A percentile compares a stretch with the other conserved stretches of the same genome.
Conservation (phyloP, 2,329 filamentous ascomycete species). For the Claviceps lovelessii region DNA sequence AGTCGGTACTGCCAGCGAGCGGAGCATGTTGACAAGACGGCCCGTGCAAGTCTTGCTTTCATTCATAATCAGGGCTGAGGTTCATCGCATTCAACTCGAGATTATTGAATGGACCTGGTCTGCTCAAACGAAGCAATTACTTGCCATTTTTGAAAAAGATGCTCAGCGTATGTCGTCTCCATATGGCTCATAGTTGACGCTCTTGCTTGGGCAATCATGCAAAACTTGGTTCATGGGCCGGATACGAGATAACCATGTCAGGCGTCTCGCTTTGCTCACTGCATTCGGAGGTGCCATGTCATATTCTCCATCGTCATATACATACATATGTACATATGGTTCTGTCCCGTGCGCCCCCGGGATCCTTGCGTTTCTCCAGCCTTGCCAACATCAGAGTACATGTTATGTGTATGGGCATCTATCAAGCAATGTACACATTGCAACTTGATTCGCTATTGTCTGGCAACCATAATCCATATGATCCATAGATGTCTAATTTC, state of each 20-base stretch:
- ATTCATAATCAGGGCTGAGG: background rate
- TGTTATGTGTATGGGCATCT: background rate
- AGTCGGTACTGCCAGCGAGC: background rate
- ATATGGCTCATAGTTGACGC: background rate
- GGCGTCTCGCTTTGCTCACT: background rate
- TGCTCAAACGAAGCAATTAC: background rate
- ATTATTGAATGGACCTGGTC: background rate
- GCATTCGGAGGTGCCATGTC: background rate
- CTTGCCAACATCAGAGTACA: background rate
- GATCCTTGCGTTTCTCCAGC: background rate
- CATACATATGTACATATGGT: background rate
- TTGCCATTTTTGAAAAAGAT: background rate
- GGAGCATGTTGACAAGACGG: background rate
- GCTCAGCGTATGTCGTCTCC: background rate
- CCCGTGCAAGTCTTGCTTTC: background rate
- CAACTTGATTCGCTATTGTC: background rate
- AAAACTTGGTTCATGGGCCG: background rate
- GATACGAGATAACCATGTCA: background rate
- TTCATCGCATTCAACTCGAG: background rate
- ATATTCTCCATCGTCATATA: background rate
- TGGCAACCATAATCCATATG: background rate
- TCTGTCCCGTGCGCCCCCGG: background rate
- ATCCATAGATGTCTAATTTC: background rate
- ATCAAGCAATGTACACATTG: background rate
- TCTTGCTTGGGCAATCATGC: background rate